Evolutionary conservation across 2,329 filamentous ascomycete genomes (phyloP).

Genomic region (Teratosphaeria epicoccoides): DNA sequence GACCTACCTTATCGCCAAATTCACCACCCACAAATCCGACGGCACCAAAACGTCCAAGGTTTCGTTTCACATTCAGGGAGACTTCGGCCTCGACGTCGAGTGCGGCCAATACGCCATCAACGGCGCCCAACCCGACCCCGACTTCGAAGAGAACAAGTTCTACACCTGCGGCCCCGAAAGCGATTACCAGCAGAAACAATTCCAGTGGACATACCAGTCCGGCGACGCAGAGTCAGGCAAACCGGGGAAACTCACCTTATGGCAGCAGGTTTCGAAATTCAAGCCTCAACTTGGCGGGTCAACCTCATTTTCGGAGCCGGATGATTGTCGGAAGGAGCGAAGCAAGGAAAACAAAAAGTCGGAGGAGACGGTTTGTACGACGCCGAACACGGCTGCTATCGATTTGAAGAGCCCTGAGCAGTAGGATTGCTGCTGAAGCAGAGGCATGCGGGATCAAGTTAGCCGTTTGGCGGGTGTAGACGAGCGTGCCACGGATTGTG

Average conservation of each 20-base stretch:
- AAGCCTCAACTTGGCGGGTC: neutral
- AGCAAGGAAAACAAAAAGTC: neutral
- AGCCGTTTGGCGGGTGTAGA: no score
- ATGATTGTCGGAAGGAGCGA: neutral
- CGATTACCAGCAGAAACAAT: neutral
- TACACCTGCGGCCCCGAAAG: neutral
- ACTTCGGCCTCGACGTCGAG: neutral
- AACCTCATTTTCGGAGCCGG: neutral
- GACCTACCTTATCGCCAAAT: neutral
- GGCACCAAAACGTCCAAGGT: neutral
- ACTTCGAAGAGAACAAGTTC: neutral
- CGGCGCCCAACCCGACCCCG: neutral
- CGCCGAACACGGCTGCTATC: neutral
- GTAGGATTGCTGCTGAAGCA: neutral
- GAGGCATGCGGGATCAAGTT: no score
- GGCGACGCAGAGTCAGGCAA: neutral
- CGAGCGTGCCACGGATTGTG: no score
- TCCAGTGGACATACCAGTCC: neutral
- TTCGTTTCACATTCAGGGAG: neutral
- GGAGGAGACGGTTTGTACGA: neutral
- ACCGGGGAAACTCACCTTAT: neutral
- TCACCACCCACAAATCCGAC: neutral
- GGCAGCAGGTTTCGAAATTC: neutral
- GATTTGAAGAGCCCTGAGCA: neutral
- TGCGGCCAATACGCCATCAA: neutral